Evolutionary conservation across 2,329 filamentous ascomycete species (phyloP).

Genomic region (Fusarium citri): DNA sequence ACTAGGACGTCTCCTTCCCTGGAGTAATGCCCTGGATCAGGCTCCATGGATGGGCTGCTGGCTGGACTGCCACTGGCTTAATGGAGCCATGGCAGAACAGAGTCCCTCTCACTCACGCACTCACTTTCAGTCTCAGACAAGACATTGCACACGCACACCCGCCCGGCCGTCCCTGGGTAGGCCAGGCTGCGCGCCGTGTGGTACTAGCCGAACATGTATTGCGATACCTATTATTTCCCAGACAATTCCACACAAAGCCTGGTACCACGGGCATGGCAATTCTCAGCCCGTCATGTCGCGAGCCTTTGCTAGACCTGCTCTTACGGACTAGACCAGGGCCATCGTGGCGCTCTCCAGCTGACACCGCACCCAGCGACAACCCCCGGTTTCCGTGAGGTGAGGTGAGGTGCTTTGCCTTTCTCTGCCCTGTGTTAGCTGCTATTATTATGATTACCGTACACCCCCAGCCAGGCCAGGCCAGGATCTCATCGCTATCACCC

Average conservation of each 20-base stretch:
- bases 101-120: background rate
- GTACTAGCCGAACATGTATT: constrained; percentile 29
- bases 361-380: constrained; percentile 41
- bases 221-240: constrained; percentile 22
- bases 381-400: constrained; percentile 34
- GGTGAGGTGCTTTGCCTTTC: constrained; percentile 39
- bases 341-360: constrained; percentile 48
- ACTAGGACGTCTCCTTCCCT: constrained; percentile 29
- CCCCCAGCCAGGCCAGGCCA: background rate
- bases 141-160: constrained; percentile 42
- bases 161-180: constrained; percentile 29
- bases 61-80: constrained; percentile 16
- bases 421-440: constrained; percentile 33
- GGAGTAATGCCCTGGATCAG: constrained; percentile 25
- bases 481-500: background rate
- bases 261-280: constrained; percentile 31
- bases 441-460: constrained; percentile 10
- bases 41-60: constrained; percentile 1
- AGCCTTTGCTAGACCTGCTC: constrained; percentile 36
- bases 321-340: constrained; percentile 41
- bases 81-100: constrained; percentile 30
- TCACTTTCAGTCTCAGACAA: constrained; percentile 21
- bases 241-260: constrained; percentile 19
- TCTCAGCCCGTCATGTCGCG: constrained; percentile 26
- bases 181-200: constrained; percentile 36